These are phyloP conservation scores for Colletotrichum incanum DNA, from an alignment of 2,329 filamentous ascomycete species.

Conservation along the genomic window DNA sequence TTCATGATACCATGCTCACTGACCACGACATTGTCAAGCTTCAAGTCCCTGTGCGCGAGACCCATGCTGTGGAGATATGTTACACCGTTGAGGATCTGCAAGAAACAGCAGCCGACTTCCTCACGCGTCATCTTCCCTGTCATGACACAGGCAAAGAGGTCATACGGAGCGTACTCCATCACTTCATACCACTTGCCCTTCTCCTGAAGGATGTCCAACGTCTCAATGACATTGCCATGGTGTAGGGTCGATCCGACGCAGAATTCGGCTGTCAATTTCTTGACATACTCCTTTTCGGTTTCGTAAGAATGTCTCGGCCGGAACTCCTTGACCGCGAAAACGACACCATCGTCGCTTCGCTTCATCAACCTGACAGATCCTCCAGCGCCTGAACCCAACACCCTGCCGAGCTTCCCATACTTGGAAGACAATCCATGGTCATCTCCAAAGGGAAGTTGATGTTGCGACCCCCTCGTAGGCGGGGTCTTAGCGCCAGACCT, in stretches of 20 bases:
- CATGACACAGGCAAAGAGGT: slow-evolving; percentile 99
- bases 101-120: slow-evolving; percentile 90
- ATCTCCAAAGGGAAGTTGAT: slow-evolving; percentile 90
- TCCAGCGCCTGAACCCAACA: slow-evolving; percentile 93
- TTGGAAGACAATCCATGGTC: slow-evolving; percentile 92
- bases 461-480: slow-evolving; percentile 62
- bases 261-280: slow-evolving; percentile 98
- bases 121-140: slow-evolving; percentile 96
- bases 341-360: slow-evolving; percentile 90
- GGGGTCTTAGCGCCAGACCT: slow-evolving; percentile 65
- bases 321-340: slow-evolving; percentile 99
- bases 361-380: slow-evolving; percentile 96
- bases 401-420: slow-evolving; percentile 95
- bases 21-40: slow-evolving; percentile 98
- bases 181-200: slow-evolving; percentile 97
- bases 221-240: slow-evolving; percentile 98
- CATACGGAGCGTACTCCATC: slow-evolving; percentile 98
- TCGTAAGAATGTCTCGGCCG: slow-evolving; percentile 93
- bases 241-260: slow-evolving; percentile 97
- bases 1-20: slow-evolving; percentile 99
- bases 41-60: slow-evolving; percentile 93
- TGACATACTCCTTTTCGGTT: slow-evolving; percentile 94
- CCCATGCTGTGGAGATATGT: slow-evolving; percentile 97
- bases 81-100: slow-evolving; percentile 95
- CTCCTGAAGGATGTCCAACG: slow-evolving; percentile 95